These are phyloP conservation scores for Pseudogymnoascus sp. DNA, from an alignment of 2,329 filamentous ascomycete genomes.

Conservation along the genomic window DNA sequence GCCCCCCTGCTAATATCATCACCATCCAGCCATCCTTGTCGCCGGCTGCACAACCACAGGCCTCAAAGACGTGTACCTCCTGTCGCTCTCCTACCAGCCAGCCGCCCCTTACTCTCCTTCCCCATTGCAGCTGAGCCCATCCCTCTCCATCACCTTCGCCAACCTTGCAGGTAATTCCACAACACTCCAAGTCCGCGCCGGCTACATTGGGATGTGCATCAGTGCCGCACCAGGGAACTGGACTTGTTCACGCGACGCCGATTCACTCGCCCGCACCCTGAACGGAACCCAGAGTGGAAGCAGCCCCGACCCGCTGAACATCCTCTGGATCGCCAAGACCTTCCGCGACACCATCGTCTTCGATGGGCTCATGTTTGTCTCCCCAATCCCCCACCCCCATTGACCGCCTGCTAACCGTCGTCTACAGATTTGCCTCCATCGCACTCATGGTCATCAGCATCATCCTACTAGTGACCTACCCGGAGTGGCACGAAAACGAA, in stretches of 20 bases:
- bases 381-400: not conserved
- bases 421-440: conserved; percentile 79
- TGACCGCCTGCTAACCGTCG: not conserved
- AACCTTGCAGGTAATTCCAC: conserved; percentile 82
- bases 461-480: conserved; percentile 89
- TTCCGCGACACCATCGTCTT: conserved; percentile 99
- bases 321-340: conserved; percentile 93
- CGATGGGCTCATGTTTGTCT: conserved; percentile 82
- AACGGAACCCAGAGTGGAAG: conserved; percentile 63
- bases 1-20: conserved; percentile 10
- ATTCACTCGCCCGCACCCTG: conserved; percentile 55
- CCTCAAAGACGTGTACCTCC: conserved; percentile 86
- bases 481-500: conserved; percentile 90
- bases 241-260: conserved; percentile 96
- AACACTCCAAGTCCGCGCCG: conserved; percentile 74
- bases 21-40: conserved; percentile 64
- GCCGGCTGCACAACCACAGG: conserved; percentile 82
- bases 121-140: conserved; percentile 83
- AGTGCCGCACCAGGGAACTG: conserved; percentile 83
- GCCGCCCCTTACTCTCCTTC: conserved; percentile 73
- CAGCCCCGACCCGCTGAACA: conserved; percentile 89
- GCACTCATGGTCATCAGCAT: conserved; percentile 96
- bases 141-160: conserved; percentile 72
- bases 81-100: conserved; percentile 85
- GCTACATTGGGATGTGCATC: conserved; percentile 97